These are phyloP conservation scores for Saururus chinensis DNA, from an alignment of 164 flowering plant genomes.

Conservation along the genomic window DNA sequence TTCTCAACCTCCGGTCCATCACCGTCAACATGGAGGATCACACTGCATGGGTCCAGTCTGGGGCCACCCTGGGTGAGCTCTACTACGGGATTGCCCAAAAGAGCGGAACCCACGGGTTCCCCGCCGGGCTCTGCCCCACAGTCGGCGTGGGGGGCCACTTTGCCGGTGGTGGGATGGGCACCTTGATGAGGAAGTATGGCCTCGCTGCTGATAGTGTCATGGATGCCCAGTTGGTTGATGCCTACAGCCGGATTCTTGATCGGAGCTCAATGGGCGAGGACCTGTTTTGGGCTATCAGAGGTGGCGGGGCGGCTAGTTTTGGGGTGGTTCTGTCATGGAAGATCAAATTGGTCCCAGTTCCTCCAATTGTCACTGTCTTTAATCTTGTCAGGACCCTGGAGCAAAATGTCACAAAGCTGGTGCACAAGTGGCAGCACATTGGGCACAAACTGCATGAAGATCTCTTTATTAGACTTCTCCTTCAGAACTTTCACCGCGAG, in stretches of 20 bases:
- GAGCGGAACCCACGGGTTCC: slow-evolving; percentile 3
- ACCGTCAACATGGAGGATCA: slow-evolving; percentile 6
- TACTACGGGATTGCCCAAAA: slow-evolving; percentile 18
- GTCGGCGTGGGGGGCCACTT: slow-evolving; percentile 3
- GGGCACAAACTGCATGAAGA: slow-evolving; percentile 13
- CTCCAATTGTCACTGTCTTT: slow-evolving; percentile 6
- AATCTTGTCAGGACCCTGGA: slow-evolving; percentile 6
- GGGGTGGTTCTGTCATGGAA: slow-evolving; percentile 7
- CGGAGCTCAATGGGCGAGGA: slow-evolving; percentile 16
- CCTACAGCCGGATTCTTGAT: slow-evolving; percentile 8
- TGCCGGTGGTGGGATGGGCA: slow-evolving; percentile 1
- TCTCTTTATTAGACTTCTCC: slow-evolving; percentile 8
- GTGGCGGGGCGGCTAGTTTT: slow-evolving; percentile 13
- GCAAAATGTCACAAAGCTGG: slow-evolving; percentile 10
- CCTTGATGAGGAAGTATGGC: slow-evolving; percentile 3
- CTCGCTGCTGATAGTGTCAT: slow-evolving; percentile 8
- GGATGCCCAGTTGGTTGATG: slow-evolving; percentile 6
- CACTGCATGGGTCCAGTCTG: slow-evolving; percentile 20
- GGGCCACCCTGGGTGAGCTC: slow-evolving; percentile 26
- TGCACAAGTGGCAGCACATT: slow-evolving; percentile 22
- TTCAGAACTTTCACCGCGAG: background rate
- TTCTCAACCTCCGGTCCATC: slow-evolving; percentile 11
- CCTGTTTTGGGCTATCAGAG: slow-evolving; percentile 17
- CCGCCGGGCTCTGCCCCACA: slow-evolving; percentile 5
- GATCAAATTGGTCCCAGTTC: slow-evolving; percentile 1